Percentiles rank a stretch among this genome's conserved stretches.
phyloP scores from a whole-genome alignment of 73 alveolate genomes.

The Tetrahymena borealis region DNA sequence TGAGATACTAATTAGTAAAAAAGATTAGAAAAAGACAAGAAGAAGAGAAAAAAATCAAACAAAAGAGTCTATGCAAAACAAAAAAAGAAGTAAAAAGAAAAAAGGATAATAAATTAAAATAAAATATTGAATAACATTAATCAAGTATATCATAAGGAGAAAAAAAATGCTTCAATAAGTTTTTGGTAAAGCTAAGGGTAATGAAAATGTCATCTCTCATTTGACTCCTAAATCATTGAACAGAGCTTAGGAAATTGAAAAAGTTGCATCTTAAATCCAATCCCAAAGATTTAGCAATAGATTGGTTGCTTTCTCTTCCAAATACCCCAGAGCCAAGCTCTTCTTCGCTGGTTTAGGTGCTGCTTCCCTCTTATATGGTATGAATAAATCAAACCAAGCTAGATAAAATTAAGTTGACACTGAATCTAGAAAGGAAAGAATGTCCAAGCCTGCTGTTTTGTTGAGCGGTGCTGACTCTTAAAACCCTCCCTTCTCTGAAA shows the following conservation, averaged over 20 bases:
- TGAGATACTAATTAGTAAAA: too few relatives aligned
- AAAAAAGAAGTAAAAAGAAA: neutral
- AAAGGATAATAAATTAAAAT: neutral
- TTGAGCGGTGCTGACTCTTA: slow-evolving; percentile 31
- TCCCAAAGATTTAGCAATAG: neutral
- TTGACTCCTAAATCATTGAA: neutral
- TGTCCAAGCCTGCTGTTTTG: slow-evolving; percentile 23
- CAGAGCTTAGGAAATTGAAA: neutral
- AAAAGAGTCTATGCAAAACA: neutral
- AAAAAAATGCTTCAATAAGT: neutral
- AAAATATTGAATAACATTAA: neutral
- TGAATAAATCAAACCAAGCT: neutral
- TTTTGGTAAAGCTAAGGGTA: neutral
- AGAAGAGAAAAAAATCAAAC: too few relatives aligned
- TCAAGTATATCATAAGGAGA: neutral
- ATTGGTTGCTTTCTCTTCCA: neutral
- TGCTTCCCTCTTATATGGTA: neutral
- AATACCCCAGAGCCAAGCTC: neutral
- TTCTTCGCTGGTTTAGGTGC: neutral
- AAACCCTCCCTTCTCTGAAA: slow-evolving; percentile 33
- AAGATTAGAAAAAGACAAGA: too few relatives aligned
- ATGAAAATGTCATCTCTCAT: neutral
- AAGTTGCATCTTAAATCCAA: neutral
- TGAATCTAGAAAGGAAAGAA: slow-evolving; percentile 10
- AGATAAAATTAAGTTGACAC: neutral